phyloP scores from a whole-genome alignment of 805 yeast genomes.

The Saccharomycopsis synnaedendra region DNA sequence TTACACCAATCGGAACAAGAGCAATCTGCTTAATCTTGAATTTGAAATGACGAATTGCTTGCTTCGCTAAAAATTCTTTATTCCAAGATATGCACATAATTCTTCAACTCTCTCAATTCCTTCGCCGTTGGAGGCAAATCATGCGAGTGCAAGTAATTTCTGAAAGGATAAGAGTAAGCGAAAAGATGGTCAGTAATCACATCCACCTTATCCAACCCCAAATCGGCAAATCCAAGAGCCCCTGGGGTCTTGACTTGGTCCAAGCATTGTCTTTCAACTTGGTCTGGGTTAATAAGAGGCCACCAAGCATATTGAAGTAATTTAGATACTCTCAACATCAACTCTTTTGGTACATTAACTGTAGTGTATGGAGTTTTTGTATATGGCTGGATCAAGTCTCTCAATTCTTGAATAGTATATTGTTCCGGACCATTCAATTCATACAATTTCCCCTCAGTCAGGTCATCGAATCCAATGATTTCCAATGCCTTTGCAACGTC shows the following conservation, averaged over 20 bases:
- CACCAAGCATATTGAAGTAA: conserved; percentile 31
- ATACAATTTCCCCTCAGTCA: conserved; percentile 64
- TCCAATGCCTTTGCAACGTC: conserved; percentile 77
- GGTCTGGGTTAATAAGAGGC: conserved; percentile 51
- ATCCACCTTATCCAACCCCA: conserved; percentile 49
- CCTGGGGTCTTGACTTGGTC: conserved; percentile 38
- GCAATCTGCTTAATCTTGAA: too few relatives aligned
- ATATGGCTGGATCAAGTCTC: conserved; percentile 58
- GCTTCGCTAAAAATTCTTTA: background rate
- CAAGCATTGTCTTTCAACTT: conserved; percentile 59
- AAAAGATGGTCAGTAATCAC: conserved; percentile 38
- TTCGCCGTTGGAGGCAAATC: conserved; percentile 31
- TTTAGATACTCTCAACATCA: conserved; percentile 26
- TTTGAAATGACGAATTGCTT: background rate
- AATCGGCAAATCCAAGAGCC: conserved; percentile 50
- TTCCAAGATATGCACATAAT: conserved; percentile 16
- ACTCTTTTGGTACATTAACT: conserved; percentile 28
- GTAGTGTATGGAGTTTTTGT: conserved; percentile 32
- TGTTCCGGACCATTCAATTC: conserved; percentile 69
- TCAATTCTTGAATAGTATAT: conserved; percentile 48
- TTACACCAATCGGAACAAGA: too few relatives aligned
- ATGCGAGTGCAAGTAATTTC: conserved; percentile 24
- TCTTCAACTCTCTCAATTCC: conserved; percentile 23
- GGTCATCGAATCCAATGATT: conserved; percentile 69
- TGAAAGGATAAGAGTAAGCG: conserved; percentile 29